A percentile compares a stretch with the other conserved stretches of the same genome.
Conservation (phyloP, 208 protist genomes). For the Herpetomonas tarakana region DNA sequence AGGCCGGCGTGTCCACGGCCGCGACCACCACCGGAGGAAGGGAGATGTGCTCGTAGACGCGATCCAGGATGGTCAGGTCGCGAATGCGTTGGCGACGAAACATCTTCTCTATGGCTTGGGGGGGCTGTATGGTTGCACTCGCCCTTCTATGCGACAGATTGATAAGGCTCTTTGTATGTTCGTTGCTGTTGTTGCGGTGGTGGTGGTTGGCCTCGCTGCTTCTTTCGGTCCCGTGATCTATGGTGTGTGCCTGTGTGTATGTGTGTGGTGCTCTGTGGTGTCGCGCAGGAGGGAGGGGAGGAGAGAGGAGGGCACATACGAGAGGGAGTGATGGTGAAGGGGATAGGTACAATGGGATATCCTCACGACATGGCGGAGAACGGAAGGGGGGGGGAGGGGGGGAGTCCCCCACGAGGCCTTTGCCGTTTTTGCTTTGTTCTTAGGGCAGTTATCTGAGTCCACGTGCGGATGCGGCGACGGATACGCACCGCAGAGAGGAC, state of each 20-base stretch:
- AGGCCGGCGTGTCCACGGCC: slow-evolving; percentile 94
- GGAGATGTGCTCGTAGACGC: slow-evolving; percentile 93
- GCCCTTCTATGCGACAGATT: not conserved
- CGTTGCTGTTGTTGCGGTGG: not conserved
- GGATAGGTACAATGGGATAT: too few relatives aligned
- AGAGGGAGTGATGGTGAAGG: too few relatives aligned
- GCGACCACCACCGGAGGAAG: slow-evolving; percentile 81
- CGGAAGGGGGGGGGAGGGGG: too few relatives aligned
- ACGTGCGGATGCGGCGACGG: too few relatives aligned
- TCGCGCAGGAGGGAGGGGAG: not conserved
- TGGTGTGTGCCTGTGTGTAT: not conserved
- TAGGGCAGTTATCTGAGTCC: too few relatives aligned
- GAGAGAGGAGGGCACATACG: too few relatives aligned
- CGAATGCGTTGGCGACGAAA: slow-evolving; percentile 28
- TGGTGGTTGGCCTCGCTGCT: too few relatives aligned
- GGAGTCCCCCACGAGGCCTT: too few relatives aligned
- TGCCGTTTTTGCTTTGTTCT: too few relatives aligned
- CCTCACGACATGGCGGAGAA: too few relatives aligned
- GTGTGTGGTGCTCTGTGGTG: not conserved
- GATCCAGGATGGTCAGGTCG: slow-evolving; percentile 81
- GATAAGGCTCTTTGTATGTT: not conserved
- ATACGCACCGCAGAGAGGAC: too few relatives aligned
- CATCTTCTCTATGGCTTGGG: too few relatives aligned
- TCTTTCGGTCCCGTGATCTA: slow-evolving; percentile 1
- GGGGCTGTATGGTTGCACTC: not conserved